A percentile compares a stretch with the other conserved stretches of the same genome.
Evolutionary conservation across 129 eudicot species (phyloP).

Genomic region (Arctium lappa): DNA sequence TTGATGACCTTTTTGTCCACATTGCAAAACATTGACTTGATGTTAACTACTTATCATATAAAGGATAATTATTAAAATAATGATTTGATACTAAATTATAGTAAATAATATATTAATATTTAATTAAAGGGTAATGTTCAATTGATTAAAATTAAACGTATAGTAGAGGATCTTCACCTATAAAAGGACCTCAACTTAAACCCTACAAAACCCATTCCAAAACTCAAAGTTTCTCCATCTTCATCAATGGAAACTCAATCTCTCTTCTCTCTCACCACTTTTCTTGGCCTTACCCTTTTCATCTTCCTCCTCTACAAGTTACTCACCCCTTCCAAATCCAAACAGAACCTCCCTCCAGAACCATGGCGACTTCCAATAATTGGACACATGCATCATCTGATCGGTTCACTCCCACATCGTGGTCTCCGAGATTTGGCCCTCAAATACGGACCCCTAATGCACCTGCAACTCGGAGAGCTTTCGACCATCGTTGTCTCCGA

Average conservation of each 20-base stretch:
- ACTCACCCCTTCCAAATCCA: not conserved
- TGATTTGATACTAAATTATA: too few relatives aligned
- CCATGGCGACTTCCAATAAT: conserved; percentile 12
- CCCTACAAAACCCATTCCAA: not conserved
- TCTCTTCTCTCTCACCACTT: not conserved
- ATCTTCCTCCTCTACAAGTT: not conserved
- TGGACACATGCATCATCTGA: conserved; percentile 1
- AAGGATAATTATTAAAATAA: too few relatives aligned
- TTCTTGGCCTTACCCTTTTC: not conserved
- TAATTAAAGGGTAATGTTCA: too few relatives aligned
- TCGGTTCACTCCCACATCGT: conserved; percentile 6
- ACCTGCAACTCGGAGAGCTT: conserved; percentile 19
- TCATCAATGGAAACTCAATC: not conserved
- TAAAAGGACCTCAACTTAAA: not conserved
- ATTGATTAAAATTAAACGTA: too few relatives aligned
- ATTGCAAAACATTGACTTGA: too few relatives aligned
- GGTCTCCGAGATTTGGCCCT: not conserved
- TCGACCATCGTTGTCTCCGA: conserved; percentile 9
- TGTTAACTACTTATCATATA: too few relatives aligned
- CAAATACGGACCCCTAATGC: conserved; percentile 26
- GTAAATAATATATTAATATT: too few relatives aligned
- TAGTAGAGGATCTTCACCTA: not conserved
- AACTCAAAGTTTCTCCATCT: not conserved
- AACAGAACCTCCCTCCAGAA: not conserved
- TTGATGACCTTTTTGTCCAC: too few relatives aligned